These are phyloP conservation scores for Fragilaria crotonensis DNA, from an alignment of 108 stramenopile genomes.

Conservation along the genomic window DNA sequence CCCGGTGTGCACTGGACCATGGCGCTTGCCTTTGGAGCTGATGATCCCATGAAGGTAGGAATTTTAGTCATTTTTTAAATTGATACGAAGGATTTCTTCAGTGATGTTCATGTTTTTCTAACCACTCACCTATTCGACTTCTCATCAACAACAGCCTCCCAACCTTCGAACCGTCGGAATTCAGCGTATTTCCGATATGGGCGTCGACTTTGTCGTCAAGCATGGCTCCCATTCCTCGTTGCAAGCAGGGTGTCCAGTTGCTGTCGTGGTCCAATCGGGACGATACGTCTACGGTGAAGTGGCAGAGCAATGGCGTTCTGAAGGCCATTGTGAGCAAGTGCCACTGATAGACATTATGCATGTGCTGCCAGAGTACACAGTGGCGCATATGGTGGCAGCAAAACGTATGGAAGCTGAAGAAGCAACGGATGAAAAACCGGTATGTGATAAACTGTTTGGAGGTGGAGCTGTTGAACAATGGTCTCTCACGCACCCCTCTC, in stretches of 20 bases:
- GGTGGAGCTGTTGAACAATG: background rate
- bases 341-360: slow-evolving; percentile 25
- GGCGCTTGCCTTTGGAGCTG: slow-evolving; percentile 24
- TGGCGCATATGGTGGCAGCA: slow-evolving; percentile 36
- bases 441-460: slow-evolving; percentile 1
- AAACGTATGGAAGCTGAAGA: slow-evolving; percentile 24
- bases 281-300: slow-evolving; percentile 39
- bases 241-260: slow-evolving; percentile 9
- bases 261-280: slow-evolving; percentile 36
- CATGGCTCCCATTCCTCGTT: slow-evolving; percentile 9
- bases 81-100: no score
- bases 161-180: slow-evolving; percentile 44
- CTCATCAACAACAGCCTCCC: slow-evolving; percentile 26
- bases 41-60: slow-evolving; percentile 4
- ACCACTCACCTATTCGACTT: no score
- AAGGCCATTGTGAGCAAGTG: slow-evolving; percentile 27
- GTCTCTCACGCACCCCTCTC: no score
- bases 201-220: slow-evolving; percentile 52
- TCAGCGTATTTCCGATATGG: slow-evolving; percentile 34
- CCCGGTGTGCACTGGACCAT: slow-evolving; percentile 44
- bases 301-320: slow-evolving; percentile 50
- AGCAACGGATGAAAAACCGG: background rate
- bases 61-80: no score
- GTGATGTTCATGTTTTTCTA: no score
- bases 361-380: slow-evolving; percentile 26